Base-by-base conservation (phyloP, 495 filamentous ascomycete genomes). In the Melanomma pulvis-pyrius region DNA sequence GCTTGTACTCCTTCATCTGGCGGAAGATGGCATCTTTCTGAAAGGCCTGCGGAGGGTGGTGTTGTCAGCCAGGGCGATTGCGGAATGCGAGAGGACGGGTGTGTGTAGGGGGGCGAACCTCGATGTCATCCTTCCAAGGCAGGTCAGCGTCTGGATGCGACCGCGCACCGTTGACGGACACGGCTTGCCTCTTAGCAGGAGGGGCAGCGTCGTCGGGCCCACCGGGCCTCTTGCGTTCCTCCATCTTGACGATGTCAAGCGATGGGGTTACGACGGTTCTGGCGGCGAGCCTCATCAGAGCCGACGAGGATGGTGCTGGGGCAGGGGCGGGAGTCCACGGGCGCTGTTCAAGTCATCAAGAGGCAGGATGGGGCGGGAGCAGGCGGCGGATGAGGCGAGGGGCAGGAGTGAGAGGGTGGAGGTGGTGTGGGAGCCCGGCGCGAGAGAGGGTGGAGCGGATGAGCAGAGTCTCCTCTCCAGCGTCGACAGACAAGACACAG, bases 21-120 rank as follows among this genome's bases (percentile, higher is more conserved):
- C 94, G 91, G 74, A 90, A 88, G 73, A 98, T 97, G 62, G 94
- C 94, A 82, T 97, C 94, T 77, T 98, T 98, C 80, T 96, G 92
- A 74, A 91, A 97, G 70, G 88, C 86, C 94, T 98, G 75, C 75
- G 65, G n/a, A n/a, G 13, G 26, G 25, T 62, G 19, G n/a, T 46
- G 30, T 60, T 25, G 44, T 66, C 63, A 67, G 60, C 52, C 22
- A 41, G 46, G 17, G 44, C 25, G 26, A 21, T 39, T 24, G 47
- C 15, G 53, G 53, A 50, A 24, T 67, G 71, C 69, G 63, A 59
- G 61, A 68, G 58, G 71, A 57, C 75, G 72, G 74, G 72, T 49
- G 69, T 74, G 72, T 68, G 41, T 22, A 25, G 44, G 57, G 53
- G 57, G 36, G 83, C 91, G 82, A 79, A 96, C 92, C 86, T 96